phyloP scores from a whole-genome alignment of 1,284 basidiomycete genomes.

The Athelia psychrophila region DNA sequence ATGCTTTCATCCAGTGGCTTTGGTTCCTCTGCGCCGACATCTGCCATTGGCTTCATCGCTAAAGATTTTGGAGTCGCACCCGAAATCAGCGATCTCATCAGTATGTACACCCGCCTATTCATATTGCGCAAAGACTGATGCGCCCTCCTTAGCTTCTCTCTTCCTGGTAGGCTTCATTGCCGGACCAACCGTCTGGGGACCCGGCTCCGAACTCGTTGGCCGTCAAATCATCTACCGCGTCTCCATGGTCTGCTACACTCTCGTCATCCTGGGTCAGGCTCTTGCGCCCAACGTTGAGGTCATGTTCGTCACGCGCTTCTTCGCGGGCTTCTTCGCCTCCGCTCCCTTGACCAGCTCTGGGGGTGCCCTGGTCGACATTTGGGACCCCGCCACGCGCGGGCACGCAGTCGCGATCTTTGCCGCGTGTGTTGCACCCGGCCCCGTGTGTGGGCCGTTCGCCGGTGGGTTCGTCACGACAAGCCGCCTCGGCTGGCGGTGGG shows the following conservation, averaged over 20 bases:
- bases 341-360: constrained; percentile 44
- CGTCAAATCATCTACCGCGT: constrained; percentile 37
- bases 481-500: background rate
- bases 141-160: background rate
- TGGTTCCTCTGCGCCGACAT: constrained; percentile 34
- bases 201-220: constrained; percentile 41
- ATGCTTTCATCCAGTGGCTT: constrained; percentile 25
- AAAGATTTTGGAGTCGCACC: constrained; percentile 22
- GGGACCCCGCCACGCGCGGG: constrained; percentile 41
- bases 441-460: constrained; percentile 41
- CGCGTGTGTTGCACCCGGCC: constrained; percentile 45
- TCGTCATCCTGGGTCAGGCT: constrained; percentile 44
- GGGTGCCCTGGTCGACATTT: constrained; percentile 41
- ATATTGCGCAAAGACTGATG: background rate
- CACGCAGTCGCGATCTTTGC: constrained; percentile 45
- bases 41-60: constrained; percentile 27
- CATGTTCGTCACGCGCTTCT: constrained; percentile 43
- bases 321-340: constrained; percentile 47
- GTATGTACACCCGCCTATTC: constrained; percentile 10
- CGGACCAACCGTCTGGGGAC: constrained; percentile 18
- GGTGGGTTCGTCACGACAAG: constrained; percentile 11
- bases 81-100: constrained; percentile 32
- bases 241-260: constrained; percentile 32
- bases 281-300: constrained; percentile 45
- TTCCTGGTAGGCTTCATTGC: constrained; percentile 27